These are phyloP conservation scores for Wickerhamomyces chambardii DNA, from an alignment of 805 yeast genomes.

Conservation along the genomic window DNA sequence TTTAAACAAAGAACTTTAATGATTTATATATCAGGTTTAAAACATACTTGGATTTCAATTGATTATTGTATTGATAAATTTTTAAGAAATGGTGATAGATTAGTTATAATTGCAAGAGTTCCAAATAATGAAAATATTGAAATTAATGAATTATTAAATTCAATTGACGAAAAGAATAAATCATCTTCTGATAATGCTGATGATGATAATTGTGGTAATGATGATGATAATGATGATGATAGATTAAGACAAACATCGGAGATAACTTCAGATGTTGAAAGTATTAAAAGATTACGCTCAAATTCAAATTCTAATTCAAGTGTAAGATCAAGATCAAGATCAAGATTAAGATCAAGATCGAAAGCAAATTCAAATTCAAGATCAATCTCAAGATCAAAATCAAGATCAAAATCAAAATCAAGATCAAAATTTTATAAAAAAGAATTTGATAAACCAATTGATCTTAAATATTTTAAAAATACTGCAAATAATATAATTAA, in stretches of 20 bases:
- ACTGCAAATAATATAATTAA: slow-evolving; percentile 42
- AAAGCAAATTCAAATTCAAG: too few species aligned
- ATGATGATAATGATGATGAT: background rate
- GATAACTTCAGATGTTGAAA: too few species aligned
- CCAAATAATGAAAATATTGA: slow-evolving; percentile 9
- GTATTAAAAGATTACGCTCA: too few species aligned
- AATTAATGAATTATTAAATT: background rate
- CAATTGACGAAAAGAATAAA: too few species aligned
- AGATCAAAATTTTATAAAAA: background rate
- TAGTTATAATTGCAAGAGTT: slow-evolving; percentile 53
- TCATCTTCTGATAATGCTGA: too few species aligned
- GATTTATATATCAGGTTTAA: slow-evolving; percentile 61
- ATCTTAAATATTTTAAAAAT: slow-evolving; percentile 35
- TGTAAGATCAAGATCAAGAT: too few species aligned
- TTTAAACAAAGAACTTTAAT: slow-evolving; percentile 37
- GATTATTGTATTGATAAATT: slow-evolving; percentile 57
- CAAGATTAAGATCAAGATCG: too few species aligned
- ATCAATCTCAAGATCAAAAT: too few species aligned
- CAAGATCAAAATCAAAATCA: slow-evolving; percentile 4
- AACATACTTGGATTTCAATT: slow-evolving; percentile 76
- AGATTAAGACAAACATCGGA: slow-evolving; percentile 4
- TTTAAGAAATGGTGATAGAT: slow-evolving; percentile 55
- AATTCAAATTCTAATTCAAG: too few species aligned
- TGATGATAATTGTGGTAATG: slow-evolving; percentile 1
- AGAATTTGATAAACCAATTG: background rate